phyloP scores from a whole-genome alignment of 331 rosid species.

The Pyracantha coccinea region DNA sequence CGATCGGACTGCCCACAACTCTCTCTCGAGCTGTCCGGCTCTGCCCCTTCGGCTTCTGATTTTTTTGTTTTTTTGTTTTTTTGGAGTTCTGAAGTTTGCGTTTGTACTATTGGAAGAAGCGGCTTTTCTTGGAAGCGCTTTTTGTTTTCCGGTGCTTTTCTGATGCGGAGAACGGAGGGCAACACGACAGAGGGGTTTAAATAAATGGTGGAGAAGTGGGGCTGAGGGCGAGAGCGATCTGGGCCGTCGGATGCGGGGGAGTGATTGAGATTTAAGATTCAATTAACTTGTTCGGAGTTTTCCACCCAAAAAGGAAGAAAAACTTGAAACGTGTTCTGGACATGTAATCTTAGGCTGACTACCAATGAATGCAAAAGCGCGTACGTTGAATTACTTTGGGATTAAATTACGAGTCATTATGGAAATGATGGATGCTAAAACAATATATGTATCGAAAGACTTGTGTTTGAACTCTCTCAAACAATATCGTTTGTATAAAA shows the following conservation, averaged over 20 bases:
- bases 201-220: background rate
- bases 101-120: too few relatives aligned
- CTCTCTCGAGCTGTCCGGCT: background rate
- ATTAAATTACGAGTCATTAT: too few relatives aligned
- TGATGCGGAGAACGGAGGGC: background rate
- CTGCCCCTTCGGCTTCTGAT: background rate
- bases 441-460: fast-evolving
- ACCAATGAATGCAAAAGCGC: background rate
- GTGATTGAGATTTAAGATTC: background rate
- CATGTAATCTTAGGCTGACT: background rate
- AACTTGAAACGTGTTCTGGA: background rate
- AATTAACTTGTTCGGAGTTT: too few relatives aligned
- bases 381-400: too few relatives aligned
- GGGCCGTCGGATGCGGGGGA: background rate
- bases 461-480: too few relatives aligned
- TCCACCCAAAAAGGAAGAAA: background rate
- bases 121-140: background rate
- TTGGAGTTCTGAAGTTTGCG: background rate
- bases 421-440: fast-evolving
- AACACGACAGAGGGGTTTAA: background rate
- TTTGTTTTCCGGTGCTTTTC: background rate
- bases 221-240: background rate
- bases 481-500: too few relatives aligned
- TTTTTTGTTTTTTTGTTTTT: background rate
- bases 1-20: background rate